Evolutionary conservation across 2,329 filamentous ascomycete species (phyloP), one percentile per base, ranked within the genome.

Genomic region (Monilinia fructigena): DNA sequence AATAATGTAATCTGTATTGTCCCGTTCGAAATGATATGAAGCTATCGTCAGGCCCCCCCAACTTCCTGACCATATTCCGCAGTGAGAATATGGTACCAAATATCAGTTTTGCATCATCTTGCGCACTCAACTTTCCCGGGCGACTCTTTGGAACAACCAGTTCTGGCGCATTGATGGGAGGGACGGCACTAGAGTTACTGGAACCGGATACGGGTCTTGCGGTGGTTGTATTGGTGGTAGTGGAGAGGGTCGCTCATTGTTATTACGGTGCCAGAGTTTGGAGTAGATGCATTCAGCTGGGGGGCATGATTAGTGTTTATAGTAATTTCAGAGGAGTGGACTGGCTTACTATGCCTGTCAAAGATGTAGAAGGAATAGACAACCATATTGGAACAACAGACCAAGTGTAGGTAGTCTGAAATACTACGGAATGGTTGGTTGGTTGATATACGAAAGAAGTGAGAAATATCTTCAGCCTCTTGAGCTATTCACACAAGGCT

Each of bases 331-430:
- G 35, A 52, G 55, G 58, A 50, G 50, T 47, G 35, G 45, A 50
- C 55, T 59, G 75, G 55, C 86, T 76, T 84, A 97, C 95, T 97
- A 80, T 99, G 95, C 72, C 95, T 90, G 81, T 99, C 95, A 78
- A 99, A 99, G 77, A 99, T 97, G 83, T 97, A 97, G 81, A 99
- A 97, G 68, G 93, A 93, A 81, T 96, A 98, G 79, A 98, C 91
- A 68, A 90, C 89, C 95, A 99, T 98, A 7, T 52, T 47, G 47
- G 47, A 28, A 48, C 23, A 38, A 28, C 8, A 14, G 31, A 35
- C 31, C 31, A 35, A 7, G 31, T 35, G 5, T 7, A 2, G n/a
- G 58, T 38, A 20, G 42, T 50, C 42, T 50, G 20, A 47, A 35
- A 40, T 7, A 23, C 45, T 38, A 18, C 28, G 5, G 14, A 23